Evolutionary conservation across 345 rosid genomes (phyloP).

Genomic region (Diplotaxis tenuifolia): DNA sequence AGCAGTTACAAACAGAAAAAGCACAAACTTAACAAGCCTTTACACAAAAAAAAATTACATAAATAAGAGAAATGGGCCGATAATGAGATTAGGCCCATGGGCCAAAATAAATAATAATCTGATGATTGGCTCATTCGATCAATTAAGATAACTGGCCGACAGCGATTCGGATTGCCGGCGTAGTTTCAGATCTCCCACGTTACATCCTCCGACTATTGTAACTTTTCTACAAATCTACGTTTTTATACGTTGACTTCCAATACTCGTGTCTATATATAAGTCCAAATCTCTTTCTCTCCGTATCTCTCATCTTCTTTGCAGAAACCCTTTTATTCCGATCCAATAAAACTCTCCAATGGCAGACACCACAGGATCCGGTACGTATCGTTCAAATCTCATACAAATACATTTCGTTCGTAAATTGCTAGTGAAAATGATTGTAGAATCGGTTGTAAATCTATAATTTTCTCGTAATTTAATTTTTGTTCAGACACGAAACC

Average conservation of each 20-base stretch:
- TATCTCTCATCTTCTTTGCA: neutral
- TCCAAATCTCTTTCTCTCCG: constrained; percentile 6
- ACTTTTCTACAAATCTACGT: constrained; percentile 23
- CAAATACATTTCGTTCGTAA: neutral
- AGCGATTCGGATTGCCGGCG: constrained; percentile 32
- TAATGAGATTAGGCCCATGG: constrained; percentile 1
- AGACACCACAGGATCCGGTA: constrained; percentile 23
- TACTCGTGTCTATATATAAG: constrained; percentile 21
- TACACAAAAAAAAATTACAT: no score
- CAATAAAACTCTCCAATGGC: constrained; percentile 19
- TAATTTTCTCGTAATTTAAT: neutral
- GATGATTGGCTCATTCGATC: neutral
- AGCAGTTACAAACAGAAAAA: neutral
- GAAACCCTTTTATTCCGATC: neutral
- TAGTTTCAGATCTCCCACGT: constrained; percentile 23
- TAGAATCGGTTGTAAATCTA: neutral
- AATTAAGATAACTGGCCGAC: neutral
- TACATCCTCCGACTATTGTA: neutral
- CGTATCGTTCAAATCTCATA: constrained; percentile 1
- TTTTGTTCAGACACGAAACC: constrained; percentile 15
- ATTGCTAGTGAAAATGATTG: neutral
- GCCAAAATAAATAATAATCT: neutral
- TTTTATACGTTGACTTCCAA: neutral
- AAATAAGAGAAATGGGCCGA: no score
- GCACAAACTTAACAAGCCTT: neutral